Percentiles rank a stretch among this genome's conserved stretches.
phyloP scores from a whole-genome alignment of 495 filamentous ascomycete genomes.

The Aspergillus hancockii region DNA sequence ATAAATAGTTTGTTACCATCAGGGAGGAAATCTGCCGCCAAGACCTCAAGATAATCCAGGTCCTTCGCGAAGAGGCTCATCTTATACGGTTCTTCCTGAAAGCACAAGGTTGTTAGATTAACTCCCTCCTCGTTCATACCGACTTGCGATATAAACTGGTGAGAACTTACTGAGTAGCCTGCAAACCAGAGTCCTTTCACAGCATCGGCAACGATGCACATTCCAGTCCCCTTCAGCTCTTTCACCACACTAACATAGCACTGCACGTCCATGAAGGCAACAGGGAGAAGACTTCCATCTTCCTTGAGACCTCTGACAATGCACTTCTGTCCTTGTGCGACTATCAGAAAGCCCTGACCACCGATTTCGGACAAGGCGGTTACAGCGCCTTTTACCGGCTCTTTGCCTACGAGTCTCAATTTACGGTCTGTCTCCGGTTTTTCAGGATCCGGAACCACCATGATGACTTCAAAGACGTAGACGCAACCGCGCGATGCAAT shows the following conservation, averaged over 20 bases:
- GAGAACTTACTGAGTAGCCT: conserved; percentile 70
- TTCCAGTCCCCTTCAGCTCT: conserved; percentile 76
- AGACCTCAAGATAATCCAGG: conserved; percentile 70
- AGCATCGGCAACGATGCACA: conserved; percentile 83
- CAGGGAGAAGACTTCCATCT: conserved; percentile 85
- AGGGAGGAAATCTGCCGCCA: conserved; percentile 85
- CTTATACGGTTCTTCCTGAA: conserved; percentile 83
- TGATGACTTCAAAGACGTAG: conserved; percentile 88
- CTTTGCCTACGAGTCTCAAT: conserved; percentile 81
- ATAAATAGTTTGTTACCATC: conserved; percentile 81
- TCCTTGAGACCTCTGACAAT: conserved; percentile 96
- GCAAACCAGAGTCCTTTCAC: conserved; percentile 94
- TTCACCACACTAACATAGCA: conserved; percentile 83
- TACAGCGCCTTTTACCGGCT: conserved; percentile 92
- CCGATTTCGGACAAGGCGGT: conserved; percentile 84
- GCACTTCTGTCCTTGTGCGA: conserved; percentile 93
- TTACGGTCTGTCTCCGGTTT: conserved; percentile 80
- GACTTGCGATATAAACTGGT: not conserved
- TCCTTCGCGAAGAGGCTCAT: conserved; percentile 94
- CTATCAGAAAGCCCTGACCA: conserved; percentile 88
- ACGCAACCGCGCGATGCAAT: conserved; percentile 79
- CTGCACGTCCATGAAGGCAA: conserved; percentile 98
- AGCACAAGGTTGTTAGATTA: conserved; percentile 3
- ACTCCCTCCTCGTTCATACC: not conserved
- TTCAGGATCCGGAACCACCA: conserved; percentile 86